These are phyloP conservation scores for Sanghuangporus weigelae DNA, from an alignment of 1,284 basidiomycete species.

Conservation along the genomic window DNA sequence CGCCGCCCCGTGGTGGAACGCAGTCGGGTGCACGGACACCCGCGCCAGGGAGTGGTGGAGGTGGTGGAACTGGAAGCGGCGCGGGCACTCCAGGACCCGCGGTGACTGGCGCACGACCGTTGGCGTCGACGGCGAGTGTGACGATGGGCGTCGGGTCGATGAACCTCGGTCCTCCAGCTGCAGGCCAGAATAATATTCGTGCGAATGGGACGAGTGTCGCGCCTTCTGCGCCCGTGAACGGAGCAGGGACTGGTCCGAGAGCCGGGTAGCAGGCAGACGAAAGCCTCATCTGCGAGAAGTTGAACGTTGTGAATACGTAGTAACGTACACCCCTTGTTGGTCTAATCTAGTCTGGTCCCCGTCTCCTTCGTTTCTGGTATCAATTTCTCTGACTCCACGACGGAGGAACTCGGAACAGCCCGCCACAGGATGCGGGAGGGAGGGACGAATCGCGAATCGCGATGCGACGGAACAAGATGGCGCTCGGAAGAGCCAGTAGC, in stretches of 20 bases:
- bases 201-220: slow-evolving; percentile 2
- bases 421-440: background rate
- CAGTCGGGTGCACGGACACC: slow-evolving; percentile 6
- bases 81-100: background rate
- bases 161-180: background rate
- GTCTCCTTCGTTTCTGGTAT: too few relatives aligned
- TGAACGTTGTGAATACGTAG: background rate
- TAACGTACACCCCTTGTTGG: background rate
- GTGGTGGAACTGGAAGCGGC: background rate
- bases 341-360: background rate
- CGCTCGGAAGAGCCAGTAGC: slow-evolving; percentile 4
- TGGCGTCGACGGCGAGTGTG: background rate
- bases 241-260: background rate
- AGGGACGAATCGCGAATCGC: background rate
- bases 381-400: background rate
- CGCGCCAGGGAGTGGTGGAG: background rate
- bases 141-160: background rate
- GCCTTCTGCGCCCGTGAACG: background rate
- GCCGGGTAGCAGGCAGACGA: background rate
- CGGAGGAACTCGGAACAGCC: slow-evolving; percentile 8
- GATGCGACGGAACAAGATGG: background rate
- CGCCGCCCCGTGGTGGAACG: slow-evolving; percentile 4
- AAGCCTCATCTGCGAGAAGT: background rate
- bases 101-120: background rate
- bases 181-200: background rate